Evolutionary conservation across 257 asterid species (phyloP).

Genomic region (Solanum chiquidenum): DNA sequence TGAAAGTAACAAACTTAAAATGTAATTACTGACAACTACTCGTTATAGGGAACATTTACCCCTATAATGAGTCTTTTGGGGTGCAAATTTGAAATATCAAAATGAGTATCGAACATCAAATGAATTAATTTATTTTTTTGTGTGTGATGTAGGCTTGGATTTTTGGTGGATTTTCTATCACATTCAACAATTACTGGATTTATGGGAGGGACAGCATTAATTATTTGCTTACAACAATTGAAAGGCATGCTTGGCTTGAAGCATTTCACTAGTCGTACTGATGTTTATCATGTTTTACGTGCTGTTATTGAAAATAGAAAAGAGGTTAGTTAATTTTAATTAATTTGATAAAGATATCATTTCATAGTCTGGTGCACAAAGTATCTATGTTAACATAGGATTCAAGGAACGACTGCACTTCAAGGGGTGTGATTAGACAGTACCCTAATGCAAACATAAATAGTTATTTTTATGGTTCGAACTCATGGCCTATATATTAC

Average conservation of each 20-base stretch:
- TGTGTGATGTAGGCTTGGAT: slow-evolving; percentile 42
- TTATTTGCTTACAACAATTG: slow-evolving; percentile 67
- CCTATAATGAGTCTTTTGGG: neutral
- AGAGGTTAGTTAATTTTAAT: slow-evolving; percentile 30
- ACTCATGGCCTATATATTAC: neutral
- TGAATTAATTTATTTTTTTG: neutral
- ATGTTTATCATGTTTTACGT: slow-evolving; percentile 32
- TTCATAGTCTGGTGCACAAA: neutral
- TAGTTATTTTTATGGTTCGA: neutral
- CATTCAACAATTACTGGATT: slow-evolving; percentile 83
- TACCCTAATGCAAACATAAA: neutral
- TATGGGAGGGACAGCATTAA: slow-evolving; percentile 82
- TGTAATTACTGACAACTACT: too few relatives aligned
- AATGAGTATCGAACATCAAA: neutral
- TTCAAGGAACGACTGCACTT: neutral
- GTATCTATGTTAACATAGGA: too few relatives aligned
- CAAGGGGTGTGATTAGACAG: neutral
- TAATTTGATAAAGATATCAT: too few relatives aligned
- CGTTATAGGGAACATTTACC: too few relatives aligned
- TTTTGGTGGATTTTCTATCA: slow-evolving; percentile 72
- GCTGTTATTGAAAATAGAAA: slow-evolving; percentile 24
- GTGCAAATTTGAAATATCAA: neutral
- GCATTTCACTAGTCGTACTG: slow-evolving; percentile 61
- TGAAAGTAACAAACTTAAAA: neutral
- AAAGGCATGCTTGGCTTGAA: slow-evolving; percentile 62